A percentile compares a stretch with the other conserved stretches of the same genome.
Evolutionary conservation across 495 filamentous ascomycete species (phyloP).

Genomic region (Podospora pseudopauciseta): DNA sequence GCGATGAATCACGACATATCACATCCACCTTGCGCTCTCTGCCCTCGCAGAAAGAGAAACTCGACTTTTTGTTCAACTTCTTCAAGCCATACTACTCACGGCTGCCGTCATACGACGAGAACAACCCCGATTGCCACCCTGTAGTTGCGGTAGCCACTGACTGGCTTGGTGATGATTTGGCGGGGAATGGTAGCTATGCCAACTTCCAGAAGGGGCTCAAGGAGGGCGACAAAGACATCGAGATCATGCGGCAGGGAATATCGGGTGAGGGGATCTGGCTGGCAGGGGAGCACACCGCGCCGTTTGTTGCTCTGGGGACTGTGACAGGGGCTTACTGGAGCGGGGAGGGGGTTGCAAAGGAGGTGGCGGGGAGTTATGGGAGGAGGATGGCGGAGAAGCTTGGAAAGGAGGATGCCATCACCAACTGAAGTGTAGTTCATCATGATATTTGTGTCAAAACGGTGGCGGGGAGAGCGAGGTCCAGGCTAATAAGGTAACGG

Average conservation of each 20-base stretch:
- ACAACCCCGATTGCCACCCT: conserved; percentile 58
- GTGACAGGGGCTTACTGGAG: conserved; percentile 91
- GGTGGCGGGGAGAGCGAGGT: background rate
- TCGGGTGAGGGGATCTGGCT: conserved; percentile 75
- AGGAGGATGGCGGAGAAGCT: conserved; percentile 8
- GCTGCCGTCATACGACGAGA: conserved; percentile 59
- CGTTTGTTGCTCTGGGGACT: conserved; percentile 83
- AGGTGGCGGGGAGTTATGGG: conserved; percentile 47
- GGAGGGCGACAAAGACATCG: conserved; percentile 69
- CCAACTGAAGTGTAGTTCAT: background rate
- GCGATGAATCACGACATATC: conserved; percentile 52
- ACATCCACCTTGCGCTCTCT: conserved; percentile 39
- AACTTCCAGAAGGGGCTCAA: conserved; percentile 81
- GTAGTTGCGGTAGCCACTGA: conserved; percentile 61
- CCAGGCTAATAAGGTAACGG: background rate
- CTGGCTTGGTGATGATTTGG: conserved; percentile 79
- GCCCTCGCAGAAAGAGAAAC: conserved; percentile 35
- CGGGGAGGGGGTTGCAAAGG: conserved; percentile 71
- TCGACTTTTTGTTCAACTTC: conserved; percentile 52
- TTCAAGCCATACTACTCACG: conserved; percentile 75
- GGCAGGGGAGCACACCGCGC: conserved; percentile 91
- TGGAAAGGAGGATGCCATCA: background rate
- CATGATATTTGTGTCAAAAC: background rate
- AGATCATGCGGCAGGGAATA: conserved; percentile 66
- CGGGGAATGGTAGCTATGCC: conserved; percentile 84